Percentiles rank a stretch among this genome's conserved stretches.
These are phyloP conservation scores for Cryptococcus sp. DNA, from an alignment of 1,284 basidiomycete genomes.

Conservation along the genomic window DNA sequence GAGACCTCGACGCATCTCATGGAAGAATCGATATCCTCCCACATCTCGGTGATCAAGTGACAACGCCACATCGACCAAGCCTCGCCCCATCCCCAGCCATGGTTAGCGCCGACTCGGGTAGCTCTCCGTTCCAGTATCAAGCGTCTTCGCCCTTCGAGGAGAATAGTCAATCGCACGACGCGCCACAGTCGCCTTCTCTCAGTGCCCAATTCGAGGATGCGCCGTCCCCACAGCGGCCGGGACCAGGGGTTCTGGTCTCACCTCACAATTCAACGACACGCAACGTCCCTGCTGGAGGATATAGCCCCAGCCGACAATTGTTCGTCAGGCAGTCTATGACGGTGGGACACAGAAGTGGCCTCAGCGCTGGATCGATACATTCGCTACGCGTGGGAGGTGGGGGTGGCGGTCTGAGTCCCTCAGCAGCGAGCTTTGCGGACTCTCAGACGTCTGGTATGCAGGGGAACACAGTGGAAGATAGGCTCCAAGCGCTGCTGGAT, in stretches of 20 bases:
- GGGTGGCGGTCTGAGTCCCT: conserved; percentile 19
- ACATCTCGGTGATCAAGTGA: too few species aligned
- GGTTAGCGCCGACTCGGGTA: conserved; percentile 2
- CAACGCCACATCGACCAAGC: conserved; percentile 3
- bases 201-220: conserved; percentile 36
- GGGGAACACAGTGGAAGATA: conserved; percentile 40
- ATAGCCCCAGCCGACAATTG: conserved; percentile 31
- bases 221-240: conserved; percentile 15
- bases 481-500: conserved; percentile 49
- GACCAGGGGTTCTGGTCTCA: not conserved
- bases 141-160: not conserved
- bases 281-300: conserved; percentile 22
- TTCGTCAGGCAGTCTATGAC: conserved; percentile 16
- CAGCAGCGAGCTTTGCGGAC: conserved; percentile 34
- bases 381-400: not conserved
- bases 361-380: not conserved
- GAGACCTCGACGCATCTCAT: conserved; percentile 31
- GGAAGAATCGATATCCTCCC: conserved; percentile 45
- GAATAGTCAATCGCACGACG: not conserved
- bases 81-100: not conserved
- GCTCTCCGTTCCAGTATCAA: conserved; percentile 10
- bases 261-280: not conserved
- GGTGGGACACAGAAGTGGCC: not conserved
- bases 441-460: conserved; percentile 13
- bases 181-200: conserved; percentile 9